phyloP scores from a whole-genome alignment of 1,284 basidiomycete genomes.

The Ustilago cynodontis region DNA sequence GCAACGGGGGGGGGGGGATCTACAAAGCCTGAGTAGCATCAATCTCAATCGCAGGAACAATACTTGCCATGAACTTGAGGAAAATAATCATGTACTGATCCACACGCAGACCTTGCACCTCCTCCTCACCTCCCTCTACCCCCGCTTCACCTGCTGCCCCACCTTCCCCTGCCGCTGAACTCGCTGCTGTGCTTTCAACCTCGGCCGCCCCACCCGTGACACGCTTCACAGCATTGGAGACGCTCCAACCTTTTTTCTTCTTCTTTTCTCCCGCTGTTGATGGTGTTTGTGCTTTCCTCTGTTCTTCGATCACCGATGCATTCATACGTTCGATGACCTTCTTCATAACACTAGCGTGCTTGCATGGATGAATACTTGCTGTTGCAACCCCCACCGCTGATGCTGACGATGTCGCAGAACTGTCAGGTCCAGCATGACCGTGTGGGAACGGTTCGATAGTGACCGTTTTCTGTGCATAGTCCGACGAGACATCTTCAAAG shows the following conservation, averaged over 20 bases:
- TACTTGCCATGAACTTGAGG: constrained; percentile 68
- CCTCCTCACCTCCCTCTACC: constrained; percentile 47
- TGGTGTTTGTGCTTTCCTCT: constrained; percentile 67
- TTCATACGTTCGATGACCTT: constrained; percentile 99
- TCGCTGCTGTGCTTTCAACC: not conserved
- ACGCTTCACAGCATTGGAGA: constrained; percentile 77
- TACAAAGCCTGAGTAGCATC: constrained; percentile 64
- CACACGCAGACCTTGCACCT: constrained; percentile 62
- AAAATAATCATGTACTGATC: constrained; percentile 70
- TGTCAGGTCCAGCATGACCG: constrained; percentile 75
- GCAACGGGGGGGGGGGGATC: not conserved
- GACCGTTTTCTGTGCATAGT: constrained; percentile 98
- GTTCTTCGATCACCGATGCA: constrained; percentile 71
- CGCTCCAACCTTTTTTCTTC: constrained; percentile 82
- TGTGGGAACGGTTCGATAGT: constrained; percentile 99
- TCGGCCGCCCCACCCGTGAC: constrained; percentile 75
- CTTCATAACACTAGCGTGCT: constrained; percentile 99
- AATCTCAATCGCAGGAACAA: constrained; percentile 68
- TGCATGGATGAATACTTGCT: constrained; percentile 93
- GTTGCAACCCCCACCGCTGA: constrained; percentile 42
- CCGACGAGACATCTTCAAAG: constrained; percentile 96
- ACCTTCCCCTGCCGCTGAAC: not conserved
- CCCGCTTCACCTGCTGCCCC: constrained; percentile 4
- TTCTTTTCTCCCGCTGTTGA: constrained; percentile 72
- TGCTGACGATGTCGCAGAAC: constrained; percentile 17